Evolutionary conservation across 345 rosid species (phyloP).

Genomic region (Eucalyptus lansdowneana): DNA sequence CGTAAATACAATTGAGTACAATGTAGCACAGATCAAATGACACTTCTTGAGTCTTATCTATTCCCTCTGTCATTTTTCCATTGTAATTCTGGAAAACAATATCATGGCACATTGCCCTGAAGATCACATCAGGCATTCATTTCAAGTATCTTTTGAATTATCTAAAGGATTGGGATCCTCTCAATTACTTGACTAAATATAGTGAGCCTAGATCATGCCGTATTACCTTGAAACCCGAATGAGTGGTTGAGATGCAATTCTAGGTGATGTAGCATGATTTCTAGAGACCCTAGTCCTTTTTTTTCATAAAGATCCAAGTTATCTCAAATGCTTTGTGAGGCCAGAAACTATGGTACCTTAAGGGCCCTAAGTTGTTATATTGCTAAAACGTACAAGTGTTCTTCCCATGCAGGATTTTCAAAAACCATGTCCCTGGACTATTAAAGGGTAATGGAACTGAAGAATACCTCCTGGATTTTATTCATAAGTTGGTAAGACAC

Average conservation of each 20-base stretch:
- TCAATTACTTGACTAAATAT: neutral
- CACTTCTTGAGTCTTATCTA: neutral
- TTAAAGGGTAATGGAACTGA: conserved; percentile 31
- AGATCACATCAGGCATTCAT: neutral
- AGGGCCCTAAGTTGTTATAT: neutral
- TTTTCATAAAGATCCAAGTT: neutral
- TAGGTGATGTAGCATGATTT: neutral
- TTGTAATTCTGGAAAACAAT: neutral
- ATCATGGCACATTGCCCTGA: neutral
- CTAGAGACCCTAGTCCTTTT: neutral
- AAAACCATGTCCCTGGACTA: conserved; percentile 51
- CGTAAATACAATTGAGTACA: neutral
- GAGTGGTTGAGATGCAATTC: neutral
- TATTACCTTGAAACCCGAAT: neutral
- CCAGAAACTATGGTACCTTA: neutral
- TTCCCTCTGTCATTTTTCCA: neutral
- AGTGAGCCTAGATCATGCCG: neutral
- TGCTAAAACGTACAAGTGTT: neutral
- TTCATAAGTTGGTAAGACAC: conserved; percentile 52
- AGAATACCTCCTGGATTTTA: conserved; percentile 32
- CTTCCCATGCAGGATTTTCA: conserved; percentile 57
- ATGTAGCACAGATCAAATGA: neutral
- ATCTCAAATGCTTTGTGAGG: neutral
- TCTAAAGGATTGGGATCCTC: neutral
- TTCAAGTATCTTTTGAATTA: neutral